Evolutionary conservation across 1,139 yeast species (phyloP), one percentile per base, ranked within the genome.

Genomic region (Meyerozyma elateridarum): DNA sequence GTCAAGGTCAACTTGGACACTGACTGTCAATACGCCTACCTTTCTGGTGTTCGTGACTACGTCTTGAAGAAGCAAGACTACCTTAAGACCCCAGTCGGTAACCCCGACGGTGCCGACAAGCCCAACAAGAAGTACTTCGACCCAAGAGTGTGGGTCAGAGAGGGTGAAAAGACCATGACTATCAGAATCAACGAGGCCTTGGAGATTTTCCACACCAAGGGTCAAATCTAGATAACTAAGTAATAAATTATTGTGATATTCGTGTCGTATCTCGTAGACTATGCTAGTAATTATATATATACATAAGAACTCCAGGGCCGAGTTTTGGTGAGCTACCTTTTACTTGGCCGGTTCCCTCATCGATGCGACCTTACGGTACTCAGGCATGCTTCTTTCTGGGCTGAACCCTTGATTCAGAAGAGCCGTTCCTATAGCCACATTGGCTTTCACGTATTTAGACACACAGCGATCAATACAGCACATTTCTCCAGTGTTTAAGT

Each of bases 121-220:
- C 98, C 98, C 74, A 85, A 85, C 84, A 89, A 89, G 88, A 89
- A 89, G 76, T 88, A 70, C 87, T 91, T 87, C 64, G 99, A 91
- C 74, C 99, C 99, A 73, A 91, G 99, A 82, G 97, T 89, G 69
- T 91, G 98, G 98, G 96, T 91, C 51, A 89, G 98, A 79, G 97
- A 89, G 72, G 98, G 98, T 77, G 99, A 91, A 77, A 87, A 88
- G 89, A 88, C 97, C 64, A 91, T 91, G 97, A 53, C 79, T 49
- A 70, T 66, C 50, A 85, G 96, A 79, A 76, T 93, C 57, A 49
- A 81, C 44, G 83, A 80, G 64, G 93, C 95, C 58, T 76, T 91
- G 63, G 74, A 70, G 35, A 73, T 85, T 61, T 91, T 91, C 95
- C 89, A 80, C 76, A 72, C 93, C 54, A 70, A 74, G 62, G 62